Evolutionary conservation across 306 rosid genomes (phyloP).

Genomic region (Vigna hirtella): DNA sequence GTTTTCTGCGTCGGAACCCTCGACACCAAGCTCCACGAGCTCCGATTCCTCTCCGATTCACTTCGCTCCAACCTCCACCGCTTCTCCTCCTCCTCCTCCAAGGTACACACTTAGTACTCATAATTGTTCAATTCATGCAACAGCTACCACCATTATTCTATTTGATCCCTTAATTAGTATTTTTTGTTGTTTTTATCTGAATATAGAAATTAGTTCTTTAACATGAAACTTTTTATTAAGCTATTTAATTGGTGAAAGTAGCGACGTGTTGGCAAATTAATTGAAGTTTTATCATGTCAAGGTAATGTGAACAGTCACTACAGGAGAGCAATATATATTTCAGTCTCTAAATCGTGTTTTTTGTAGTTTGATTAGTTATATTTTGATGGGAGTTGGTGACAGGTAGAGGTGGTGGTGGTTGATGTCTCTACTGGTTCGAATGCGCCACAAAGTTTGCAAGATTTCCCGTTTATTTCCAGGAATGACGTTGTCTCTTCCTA

Average conservation of each 20-base stretch:
- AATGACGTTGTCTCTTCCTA: slow-evolving; percentile 59
- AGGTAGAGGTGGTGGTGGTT: slow-evolving; percentile 68
- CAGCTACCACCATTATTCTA: neutral
- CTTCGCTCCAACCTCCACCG: slow-evolving; percentile 67
- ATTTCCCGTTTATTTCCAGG: slow-evolving; percentile 69
- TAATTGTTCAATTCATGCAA: neutral
- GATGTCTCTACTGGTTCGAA: slow-evolving; percentile 73
- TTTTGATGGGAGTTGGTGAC: slow-evolving; percentile 39
- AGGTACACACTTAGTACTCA: slow-evolving; percentile 50
- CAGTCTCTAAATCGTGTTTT: neutral
- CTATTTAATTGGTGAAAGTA: neutral
- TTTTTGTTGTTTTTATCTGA: neutral
- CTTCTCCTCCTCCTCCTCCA: slow-evolving; percentile 56
- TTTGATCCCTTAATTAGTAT: neutral
- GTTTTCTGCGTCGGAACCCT: slow-evolving; percentile 85
- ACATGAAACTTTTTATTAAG: neutral
- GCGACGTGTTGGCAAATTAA: neutral
- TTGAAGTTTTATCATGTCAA: neutral
- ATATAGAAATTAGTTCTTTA: neutral
- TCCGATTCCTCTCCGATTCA: slow-evolving; percentile 68
- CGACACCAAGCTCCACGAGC: slow-evolving; percentile 86
- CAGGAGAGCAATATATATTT: neutral
- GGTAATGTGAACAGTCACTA: neutral
- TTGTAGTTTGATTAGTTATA: neutral
- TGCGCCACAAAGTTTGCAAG: slow-evolving; percentile 45